These are phyloP conservation scores for Naganishia kalamii DNA, from an alignment of 768 basidiomycete genomes.

Conservation along the genomic window DNA sequence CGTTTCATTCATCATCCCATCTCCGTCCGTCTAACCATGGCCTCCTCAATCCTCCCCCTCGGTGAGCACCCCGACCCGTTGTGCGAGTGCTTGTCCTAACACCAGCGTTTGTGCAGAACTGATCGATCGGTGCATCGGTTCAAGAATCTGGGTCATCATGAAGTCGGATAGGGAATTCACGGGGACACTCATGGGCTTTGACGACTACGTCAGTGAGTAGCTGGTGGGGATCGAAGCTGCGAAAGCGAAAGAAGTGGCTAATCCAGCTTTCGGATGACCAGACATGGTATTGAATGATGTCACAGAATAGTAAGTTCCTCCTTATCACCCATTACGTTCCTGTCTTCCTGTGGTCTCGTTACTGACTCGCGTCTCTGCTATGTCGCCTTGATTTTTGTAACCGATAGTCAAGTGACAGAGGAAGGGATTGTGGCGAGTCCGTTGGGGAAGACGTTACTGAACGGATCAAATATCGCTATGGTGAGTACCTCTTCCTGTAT, in stretches of 20 bases:
- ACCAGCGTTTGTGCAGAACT: constrained; percentile 57
- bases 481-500: constrained; percentile 57
- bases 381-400: not conserved
- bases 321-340: not conserved
- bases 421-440: constrained; percentile 68
- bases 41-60: constrained; percentile 88
- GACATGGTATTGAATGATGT: constrained; percentile 72
- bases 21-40: constrained; percentile 62
- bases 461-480: constrained; percentile 72
- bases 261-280: too few relatives aligned
- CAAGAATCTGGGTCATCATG: constrained; percentile 96
- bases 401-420: constrained; percentile 74
- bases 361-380: not conserved
- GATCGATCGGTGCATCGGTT: constrained; percentile 95
- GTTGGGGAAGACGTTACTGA: constrained; percentile 58
- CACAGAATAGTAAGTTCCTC: constrained; percentile 78
- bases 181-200: constrained; percentile 88
- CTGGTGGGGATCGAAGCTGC: too few relatives aligned
- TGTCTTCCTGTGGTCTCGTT: not conserved
- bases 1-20: too few relatives aligned
- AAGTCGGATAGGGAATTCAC: constrained; percentile 95
- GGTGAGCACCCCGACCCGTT: constrained; percentile 50
- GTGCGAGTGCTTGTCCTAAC: not conserved
- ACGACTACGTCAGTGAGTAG: constrained; percentile 97
- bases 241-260: too few relatives aligned